Evolutionary conservation across 2,329 filamentous ascomycete species (phyloP), one percentile per base, ranked within the genome.

Genomic region (Taxawa tesnikishii): DNA sequence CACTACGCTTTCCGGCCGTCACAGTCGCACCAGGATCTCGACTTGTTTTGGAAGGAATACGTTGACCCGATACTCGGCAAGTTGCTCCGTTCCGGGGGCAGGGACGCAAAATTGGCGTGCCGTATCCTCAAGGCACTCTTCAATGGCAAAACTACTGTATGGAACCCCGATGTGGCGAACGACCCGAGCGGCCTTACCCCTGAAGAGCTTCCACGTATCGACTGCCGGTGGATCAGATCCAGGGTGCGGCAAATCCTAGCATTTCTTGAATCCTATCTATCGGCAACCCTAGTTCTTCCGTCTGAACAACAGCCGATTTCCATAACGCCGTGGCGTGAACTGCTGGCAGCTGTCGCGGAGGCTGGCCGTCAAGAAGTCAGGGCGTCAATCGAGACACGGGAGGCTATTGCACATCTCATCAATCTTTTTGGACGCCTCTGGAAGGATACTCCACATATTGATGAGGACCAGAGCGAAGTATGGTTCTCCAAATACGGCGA

Each of bases 291-390:
- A 11, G 73, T 67, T 61, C 35, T 30, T 10, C 21, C 39, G 13
- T 29, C 38, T 7, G 42, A 45, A 10, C 33, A 26, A n/a, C 39
- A 38, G 24, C 32, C 33, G 11, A 32, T 38, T 6, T 49, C 55
- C 4, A 41, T 44, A 15, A 36, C 35, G 12, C 43, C 46, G n/a
- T 55, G 51, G 36, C 50, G 58, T 8, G 56, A 63, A 18, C 60
- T 84, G 9, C 63, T 83, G 26, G 59, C 63, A 3, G 71, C 77
- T 1, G 62, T 85, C 15, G 69, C 75, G 3, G 68, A 70, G 29
- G 80, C 81, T 24, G 78, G 78, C 15, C 70, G 68, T 26, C 93
- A 94, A 55, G 90, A 98, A 55, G 79, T 98, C 44, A 93, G 88
- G 46, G 77, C 87, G 5, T 85, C 84, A 0, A 70, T 71, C 9